These are phyloP conservation scores for Aspergillus ustus DNA, from an alignment of 2,329 filamentous ascomycete species.

Conservation along the genomic window DNA sequence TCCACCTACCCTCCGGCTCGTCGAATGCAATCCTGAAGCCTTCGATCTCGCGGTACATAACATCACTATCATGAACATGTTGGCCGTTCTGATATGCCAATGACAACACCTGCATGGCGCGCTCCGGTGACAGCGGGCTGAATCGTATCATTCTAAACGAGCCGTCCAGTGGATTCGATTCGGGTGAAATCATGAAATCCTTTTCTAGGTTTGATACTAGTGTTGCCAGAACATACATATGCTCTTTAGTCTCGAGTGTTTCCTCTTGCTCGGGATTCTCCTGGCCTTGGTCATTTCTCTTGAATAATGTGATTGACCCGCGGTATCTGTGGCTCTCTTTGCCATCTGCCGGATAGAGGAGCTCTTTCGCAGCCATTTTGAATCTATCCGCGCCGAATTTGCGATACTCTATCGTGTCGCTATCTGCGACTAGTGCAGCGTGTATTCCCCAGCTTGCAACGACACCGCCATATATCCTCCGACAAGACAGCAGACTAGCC, in stretches of 20 bases:
- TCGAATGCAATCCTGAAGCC: slow-evolving; percentile 68
- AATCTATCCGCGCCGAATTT: slow-evolving; percentile 78
- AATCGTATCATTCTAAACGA: slow-evolving; percentile 76
- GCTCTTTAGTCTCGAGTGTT: slow-evolving; percentile 51
- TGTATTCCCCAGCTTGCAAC: slow-evolving; percentile 92
- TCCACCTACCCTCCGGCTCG: slow-evolving; percentile 69
- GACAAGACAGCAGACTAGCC: slow-evolving; percentile 35
- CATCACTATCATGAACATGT: slow-evolving; percentile 58
- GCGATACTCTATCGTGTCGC: slow-evolving; percentile 81
- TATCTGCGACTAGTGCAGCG: slow-evolving; percentile 85
- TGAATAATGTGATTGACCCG: slow-evolving; percentile 55
- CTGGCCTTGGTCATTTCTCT: slow-evolving; percentile 25
- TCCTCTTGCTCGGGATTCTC: slow-evolving; percentile 31
- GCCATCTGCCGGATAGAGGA: slow-evolving; percentile 65
- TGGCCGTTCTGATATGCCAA: slow-evolving; percentile 61
- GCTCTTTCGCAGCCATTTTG: slow-evolving; percentile 78
- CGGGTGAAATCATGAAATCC: slow-evolving; percentile 80
- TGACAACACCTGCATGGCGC: slow-evolving; percentile 77
- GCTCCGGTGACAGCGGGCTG: slow-evolving; percentile 65
- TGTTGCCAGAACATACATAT: slow-evolving; percentile 77
- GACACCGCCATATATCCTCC: slow-evolving; percentile 69
- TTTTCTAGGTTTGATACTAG: slow-evolving; percentile 82
- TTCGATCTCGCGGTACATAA: slow-evolving; percentile 74
- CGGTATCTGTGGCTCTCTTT: slow-evolving; percentile 60
- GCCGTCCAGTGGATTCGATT: slow-evolving; percentile 71